phyloP scores from a whole-genome alignment of 108 stramenopile genomes.

The Seminavis robusta region DNA sequence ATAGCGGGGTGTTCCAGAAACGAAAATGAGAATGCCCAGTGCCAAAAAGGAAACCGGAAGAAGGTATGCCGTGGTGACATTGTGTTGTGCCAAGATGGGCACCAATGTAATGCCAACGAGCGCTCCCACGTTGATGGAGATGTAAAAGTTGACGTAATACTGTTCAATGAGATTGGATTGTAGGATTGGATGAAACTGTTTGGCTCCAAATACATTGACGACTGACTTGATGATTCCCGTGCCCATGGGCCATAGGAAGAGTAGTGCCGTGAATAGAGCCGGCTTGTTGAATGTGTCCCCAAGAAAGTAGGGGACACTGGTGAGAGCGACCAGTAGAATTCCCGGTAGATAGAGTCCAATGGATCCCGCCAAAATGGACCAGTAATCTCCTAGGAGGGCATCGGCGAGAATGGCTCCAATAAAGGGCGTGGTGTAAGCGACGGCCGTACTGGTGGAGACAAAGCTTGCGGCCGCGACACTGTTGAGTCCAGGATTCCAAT shows the following conservation, averaged over 20 bases:
- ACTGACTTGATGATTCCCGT: conserved; percentile 81
- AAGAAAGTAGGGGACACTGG: conserved; percentile 61
- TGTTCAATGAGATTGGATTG: conserved; percentile 73
- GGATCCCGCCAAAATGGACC: conserved; percentile 57
- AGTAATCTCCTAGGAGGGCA: conserved; percentile 72
- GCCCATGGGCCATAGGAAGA: conserved; percentile 79
- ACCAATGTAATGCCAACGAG: conserved; percentile 75
- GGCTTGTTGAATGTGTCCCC: conserved; percentile 53
- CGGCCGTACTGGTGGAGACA: conserved; percentile 71
- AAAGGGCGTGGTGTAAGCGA: conserved; percentile 85
- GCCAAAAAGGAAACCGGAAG: conserved; percentile 66
- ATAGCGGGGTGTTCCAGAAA: conserved; percentile 57
- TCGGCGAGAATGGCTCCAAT: conserved; percentile 77
- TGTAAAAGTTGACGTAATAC: conserved; percentile 88
- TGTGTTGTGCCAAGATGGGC: conserved; percentile 65
- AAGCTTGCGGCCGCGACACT: conserved; percentile 63
- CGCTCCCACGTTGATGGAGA: conserved; percentile 88
- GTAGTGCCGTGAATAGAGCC: conserved; percentile 46
- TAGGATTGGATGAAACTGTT: conserved; percentile 83
- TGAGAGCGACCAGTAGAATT: conserved; percentile 59
- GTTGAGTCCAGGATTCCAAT: conserved; percentile 73
- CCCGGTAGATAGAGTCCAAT: conserved; percentile 75
- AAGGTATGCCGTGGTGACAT: conserved; percentile 74
- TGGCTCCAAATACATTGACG: conserved; percentile 88
- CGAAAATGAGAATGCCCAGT: conserved; percentile 60